Base-by-base conservation (phyloP, 2,329 filamentous ascomycete species). In the Chaetomiaceae sp. region DNA sequence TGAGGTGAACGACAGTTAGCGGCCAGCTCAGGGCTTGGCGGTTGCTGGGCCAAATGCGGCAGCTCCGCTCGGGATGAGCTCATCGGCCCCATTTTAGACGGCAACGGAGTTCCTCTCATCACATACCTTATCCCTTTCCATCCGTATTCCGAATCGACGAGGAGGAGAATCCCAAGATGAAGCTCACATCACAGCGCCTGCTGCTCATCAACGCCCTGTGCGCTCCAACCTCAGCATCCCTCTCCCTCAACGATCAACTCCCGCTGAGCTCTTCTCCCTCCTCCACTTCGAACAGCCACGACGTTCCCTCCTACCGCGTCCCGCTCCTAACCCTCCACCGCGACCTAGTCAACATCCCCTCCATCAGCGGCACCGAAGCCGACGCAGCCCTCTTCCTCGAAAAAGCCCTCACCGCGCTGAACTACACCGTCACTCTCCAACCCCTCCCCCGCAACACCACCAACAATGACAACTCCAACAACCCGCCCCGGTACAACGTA, bases 301-400 rank as follows among this genome's bases (percentile, higher is more conserved):
- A 62, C 9, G 58, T 60, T 1, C 69, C 71, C 0, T 31, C 69
- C 3, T 77, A 76, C 61, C 76, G 79, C 34, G 61, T 71, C 3
- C 67, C 72, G 36, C 78, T 96, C 1, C 77, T 95, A 39, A 77
- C 78, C 17, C 78, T 95, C 12, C 91, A 95, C 72, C 82, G 84
- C 49, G 79, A 82, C 15, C 81, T 96, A n/a, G 78, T 91, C 27
- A 76, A 86, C 54, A 86, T 86, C 40, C 78, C 86, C 46, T 95
- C 89, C 0, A 79, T 90, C 58, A 84, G 81, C 3, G 81, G 81
- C 42, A 77, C 85, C 57, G 91, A 96, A 68, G 72, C 80, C 38
- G 71, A 77, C 0, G 83, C 91, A 7, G 89, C 85, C 39, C 66
- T 79, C 44, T 90, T 85, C 71, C 77, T 96, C 5, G 75, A 80